phyloP scores from a whole-genome alignment of 352 stramenopile genomes.

The Phytophthora idaei region DNA sequence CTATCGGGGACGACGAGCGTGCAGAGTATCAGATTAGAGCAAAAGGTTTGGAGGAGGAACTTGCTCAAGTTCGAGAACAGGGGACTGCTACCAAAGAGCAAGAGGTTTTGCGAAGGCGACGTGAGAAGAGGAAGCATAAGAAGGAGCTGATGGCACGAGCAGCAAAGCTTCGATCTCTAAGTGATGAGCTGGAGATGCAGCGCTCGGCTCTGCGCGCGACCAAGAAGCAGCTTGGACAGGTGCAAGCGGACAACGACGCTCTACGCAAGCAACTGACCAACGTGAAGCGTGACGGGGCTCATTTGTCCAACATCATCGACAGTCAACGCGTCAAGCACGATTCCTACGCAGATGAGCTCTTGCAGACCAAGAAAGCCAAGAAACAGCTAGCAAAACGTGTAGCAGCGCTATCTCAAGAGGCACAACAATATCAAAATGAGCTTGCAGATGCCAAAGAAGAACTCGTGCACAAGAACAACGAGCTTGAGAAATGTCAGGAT shows the following conservation, averaged over 20 bases:
- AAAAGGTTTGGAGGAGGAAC: conserved; percentile 29
- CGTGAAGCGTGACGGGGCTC: conserved; percentile 44
- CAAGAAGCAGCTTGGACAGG: conserved; percentile 47
- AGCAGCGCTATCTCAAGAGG: conserved; percentile 10
- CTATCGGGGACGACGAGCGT: conserved; percentile 8
- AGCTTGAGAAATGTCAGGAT: conserved; percentile 29
- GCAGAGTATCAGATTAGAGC: conserved; percentile 6
- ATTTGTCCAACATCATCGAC: conserved; percentile 51
- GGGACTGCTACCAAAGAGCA: conserved; percentile 35
- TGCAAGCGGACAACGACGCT: conserved; percentile 40
- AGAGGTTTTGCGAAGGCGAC: conserved; percentile 14
- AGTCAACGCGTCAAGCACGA: conserved; percentile 40
- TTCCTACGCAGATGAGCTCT: conserved; percentile 30
- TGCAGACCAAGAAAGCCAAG: conserved; percentile 28
- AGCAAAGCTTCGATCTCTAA: conserved; percentile 29
- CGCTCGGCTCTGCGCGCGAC: conserved; percentile 31
- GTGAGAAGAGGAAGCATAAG: conserved; percentile 38
- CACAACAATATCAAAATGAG: conserved; percentile 34
- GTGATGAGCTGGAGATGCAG: conserved; percentile 47
- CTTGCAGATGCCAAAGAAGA: conserved; percentile 39
- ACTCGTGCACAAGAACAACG: conserved; percentile 42
- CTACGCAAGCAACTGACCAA: conserved; percentile 45
- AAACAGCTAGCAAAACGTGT: conserved; percentile 27
- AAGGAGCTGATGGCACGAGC: conserved; percentile 32
- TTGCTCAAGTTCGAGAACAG: conserved; percentile 11